Evolutionary conservation across 2,329 filamentous ascomycete genomes (phyloP).

Genomic region (Aspergillus melleus): DNA sequence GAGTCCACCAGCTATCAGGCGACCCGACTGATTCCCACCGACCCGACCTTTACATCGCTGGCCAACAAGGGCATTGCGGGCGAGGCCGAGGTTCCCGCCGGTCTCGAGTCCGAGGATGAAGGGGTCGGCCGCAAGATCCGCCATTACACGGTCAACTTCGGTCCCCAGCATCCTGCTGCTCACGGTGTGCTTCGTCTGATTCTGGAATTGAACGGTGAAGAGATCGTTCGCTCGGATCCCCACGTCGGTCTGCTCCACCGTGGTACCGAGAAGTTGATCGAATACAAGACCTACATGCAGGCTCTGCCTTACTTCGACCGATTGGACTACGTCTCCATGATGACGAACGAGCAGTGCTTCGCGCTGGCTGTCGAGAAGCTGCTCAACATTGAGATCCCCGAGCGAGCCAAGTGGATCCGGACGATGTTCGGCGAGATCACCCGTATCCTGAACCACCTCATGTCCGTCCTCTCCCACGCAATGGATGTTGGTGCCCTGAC

Average conservation of each 20-base stretch:
- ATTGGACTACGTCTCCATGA: slow-evolving; percentile 99
- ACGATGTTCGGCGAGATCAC: slow-evolving; percentile 96
- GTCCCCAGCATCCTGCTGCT: slow-evolving; percentile 95
- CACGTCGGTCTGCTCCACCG: slow-evolving; percentile 95
- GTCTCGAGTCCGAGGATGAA: slow-evolving; percentile 47
- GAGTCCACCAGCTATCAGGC: slow-evolving; percentile 49
- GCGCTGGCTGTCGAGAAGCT: slow-evolving; percentile 96
- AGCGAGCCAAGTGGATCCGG: slow-evolving; percentile 94
- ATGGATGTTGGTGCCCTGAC: slow-evolving; percentile 99
- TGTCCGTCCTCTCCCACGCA: slow-evolving; percentile 95
- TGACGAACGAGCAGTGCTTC: slow-evolving; percentile 99
- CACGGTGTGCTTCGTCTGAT: slow-evolving; percentile 98
- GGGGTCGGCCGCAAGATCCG: slow-evolving; percentile 75
- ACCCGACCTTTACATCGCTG: slow-evolving; percentile 54
- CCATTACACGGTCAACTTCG: slow-evolving; percentile 99
- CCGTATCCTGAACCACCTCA: slow-evolving; percentile 91
- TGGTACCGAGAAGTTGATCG: slow-evolving; percentile 98
- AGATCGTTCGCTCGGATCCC: slow-evolving; percentile 93
- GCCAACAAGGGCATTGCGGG: slow-evolving; percentile 44
- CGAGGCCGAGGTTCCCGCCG: slow-evolving; percentile 43
- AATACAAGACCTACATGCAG: slow-evolving; percentile 99
- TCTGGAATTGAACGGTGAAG: slow-evolving; percentile 95
- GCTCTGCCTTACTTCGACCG: slow-evolving; percentile 98
- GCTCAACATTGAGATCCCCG: slow-evolving; percentile 92
- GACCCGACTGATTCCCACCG: slow-evolving; percentile 59